Conservation (phyloP, 805 yeast species). For the Zygoascus flipseniorum region DNA sequence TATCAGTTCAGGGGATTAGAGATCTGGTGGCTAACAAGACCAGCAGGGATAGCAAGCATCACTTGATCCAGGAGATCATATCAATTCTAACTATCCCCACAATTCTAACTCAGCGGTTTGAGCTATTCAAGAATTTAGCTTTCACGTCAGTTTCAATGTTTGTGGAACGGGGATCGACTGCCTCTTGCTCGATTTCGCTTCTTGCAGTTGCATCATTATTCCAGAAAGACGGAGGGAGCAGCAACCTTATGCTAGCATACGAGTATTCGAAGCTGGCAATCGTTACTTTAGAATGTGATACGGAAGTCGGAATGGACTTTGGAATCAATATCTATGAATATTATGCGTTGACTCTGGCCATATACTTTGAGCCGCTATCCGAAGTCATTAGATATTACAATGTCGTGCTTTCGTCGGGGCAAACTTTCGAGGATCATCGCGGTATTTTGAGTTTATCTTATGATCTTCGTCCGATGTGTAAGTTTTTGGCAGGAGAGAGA, state of each 20-base stretch:
- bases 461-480: slow-evolving; percentile 19
- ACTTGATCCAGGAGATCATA: slow-evolving; percentile 35
- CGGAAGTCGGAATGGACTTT: slow-evolving; percentile 29
- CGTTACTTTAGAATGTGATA: slow-evolving; percentile 28
- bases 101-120: slow-evolving; percentile 22
- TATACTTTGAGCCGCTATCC: slow-evolving; percentile 33
- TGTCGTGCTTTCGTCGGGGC: slow-evolving; percentile 18
- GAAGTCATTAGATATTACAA: slow-evolving; percentile 28
- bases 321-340: slow-evolving; percentile 35
- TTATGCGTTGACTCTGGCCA: slow-evolving; percentile 36
- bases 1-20: slow-evolving; percentile 34
- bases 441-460: slow-evolving; percentile 19
- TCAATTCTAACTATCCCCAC: slow-evolving; percentile 33
- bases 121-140: slow-evolving; percentile 28
- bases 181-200: slow-evolving; percentile 34
- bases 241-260: slow-evolving; percentile 31
- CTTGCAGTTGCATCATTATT: slow-evolving; percentile 31
- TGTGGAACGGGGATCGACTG: slow-evolving; percentile 34
- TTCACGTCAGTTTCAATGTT: slow-evolving; percentile 31
- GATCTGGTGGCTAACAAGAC: slow-evolving; percentile 20
- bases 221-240: slow-evolving; percentile 25
- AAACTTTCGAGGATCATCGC: slow-evolving; percentile 17
- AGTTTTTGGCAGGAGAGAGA: slow-evolving; percentile 19
- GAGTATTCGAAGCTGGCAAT: slow-evolving; percentile 38
- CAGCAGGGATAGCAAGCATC: slow-evolving; percentile 24